Evolutionary conservation across 2,329 filamentous ascomycete genomes (phyloP).

Genomic region (Neophaeococcomyces mojaviensis): DNA sequence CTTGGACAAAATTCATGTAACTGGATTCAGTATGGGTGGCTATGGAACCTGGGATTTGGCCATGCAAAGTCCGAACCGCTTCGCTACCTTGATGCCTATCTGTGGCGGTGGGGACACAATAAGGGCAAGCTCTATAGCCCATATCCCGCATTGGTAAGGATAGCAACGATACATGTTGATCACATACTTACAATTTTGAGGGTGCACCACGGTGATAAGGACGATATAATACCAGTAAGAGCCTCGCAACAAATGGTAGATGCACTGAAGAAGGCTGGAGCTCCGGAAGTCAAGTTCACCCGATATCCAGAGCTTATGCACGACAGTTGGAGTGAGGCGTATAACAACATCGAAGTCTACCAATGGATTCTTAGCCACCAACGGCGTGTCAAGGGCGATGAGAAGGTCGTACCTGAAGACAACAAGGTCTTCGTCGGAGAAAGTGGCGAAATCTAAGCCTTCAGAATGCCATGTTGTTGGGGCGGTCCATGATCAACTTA

Average conservation of each 20-base stretch:
- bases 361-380: slow-evolving; percentile 13
- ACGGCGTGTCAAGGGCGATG: slow-evolving; percentile 10
- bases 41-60: slow-evolving; percentile 16
- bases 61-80: slow-evolving; percentile 12
- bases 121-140: slow-evolving; percentile 10
- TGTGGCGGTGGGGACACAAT: slow-evolving; percentile 14
- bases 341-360: slow-evolving; percentile 13
- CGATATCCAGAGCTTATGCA: slow-evolving; percentile 15
- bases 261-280: slow-evolving; percentile 9
- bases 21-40: slow-evolving; percentile 17
- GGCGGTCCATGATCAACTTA: too few species aligned
- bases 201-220: slow-evolving; percentile 14
- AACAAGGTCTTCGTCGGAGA: slow-evolving; percentile 9
- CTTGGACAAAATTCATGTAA: slow-evolving; percentile 13
- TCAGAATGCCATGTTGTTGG: too few species aligned
- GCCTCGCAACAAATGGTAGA: slow-evolving; percentile 14
- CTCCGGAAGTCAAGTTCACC: slow-evolving; percentile 10
- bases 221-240: slow-evolving; percentile 12
- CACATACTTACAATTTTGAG: slow-evolving; percentile 4
- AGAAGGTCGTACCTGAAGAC: slow-evolving; percentile 11
- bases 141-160: slow-evolving; percentile 17
- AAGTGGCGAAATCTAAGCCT: background rate
- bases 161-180: background rate
- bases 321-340: slow-evolving; percentile 14
- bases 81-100: slow-evolving; percentile 13